phyloP scores from a whole-genome alignment of 208 protist genomes.

The Leptomonas pyrrhocoris region DNA sequence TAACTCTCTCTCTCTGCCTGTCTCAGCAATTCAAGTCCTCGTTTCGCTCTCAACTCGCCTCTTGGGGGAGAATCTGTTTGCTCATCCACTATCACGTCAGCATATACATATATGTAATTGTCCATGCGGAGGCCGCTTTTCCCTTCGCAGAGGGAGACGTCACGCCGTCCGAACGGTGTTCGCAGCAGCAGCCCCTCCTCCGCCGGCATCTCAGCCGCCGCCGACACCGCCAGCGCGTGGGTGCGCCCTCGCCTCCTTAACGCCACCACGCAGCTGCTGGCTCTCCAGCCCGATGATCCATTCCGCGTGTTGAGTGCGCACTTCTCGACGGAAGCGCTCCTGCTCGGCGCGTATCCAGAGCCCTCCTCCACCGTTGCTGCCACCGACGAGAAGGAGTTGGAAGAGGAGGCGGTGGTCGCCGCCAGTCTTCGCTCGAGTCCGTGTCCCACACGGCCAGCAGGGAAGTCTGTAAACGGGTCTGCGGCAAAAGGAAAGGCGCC shows the following conservation, averaged over 20 bases:
- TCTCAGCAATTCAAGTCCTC: too few relatives aligned
- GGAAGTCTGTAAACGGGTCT: background rate
- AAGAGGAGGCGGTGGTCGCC: slow-evolving; percentile 6
- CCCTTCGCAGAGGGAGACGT: slow-evolving; percentile 7
- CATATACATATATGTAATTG: background rate
- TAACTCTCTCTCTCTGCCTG: too few relatives aligned
- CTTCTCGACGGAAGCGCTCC: slow-evolving; percentile 36
- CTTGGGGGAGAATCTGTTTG: too few relatives aligned
- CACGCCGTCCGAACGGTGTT: background rate
- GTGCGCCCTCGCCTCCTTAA: slow-evolving; percentile 31
- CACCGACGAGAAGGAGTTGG: background rate
- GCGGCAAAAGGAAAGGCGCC: background rate
- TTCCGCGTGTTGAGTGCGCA: slow-evolving; percentile 29
- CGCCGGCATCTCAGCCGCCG: background rate
- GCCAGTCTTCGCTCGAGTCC: slow-evolving; percentile 5
- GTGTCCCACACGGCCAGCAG: background rate
- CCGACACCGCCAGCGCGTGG: slow-evolving; percentile 32
- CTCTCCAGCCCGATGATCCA: slow-evolving; percentile 40
- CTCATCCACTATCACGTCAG: background rate
- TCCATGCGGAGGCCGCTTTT: slow-evolving; percentile 8
- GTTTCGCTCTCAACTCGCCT: too few relatives aligned
- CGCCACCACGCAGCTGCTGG: slow-evolving; percentile 30
- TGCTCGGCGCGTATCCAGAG: slow-evolving; percentile 21
- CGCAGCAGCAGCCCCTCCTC: slow-evolving; percentile 4
- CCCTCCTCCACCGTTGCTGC: background rate